A percentile compares a stretch with the other conserved stretches of the same genome.
phyloP scores from a whole-genome alignment of 2,329 filamentous ascomycete species.

The Colletotrichum tabaci region DNA sequence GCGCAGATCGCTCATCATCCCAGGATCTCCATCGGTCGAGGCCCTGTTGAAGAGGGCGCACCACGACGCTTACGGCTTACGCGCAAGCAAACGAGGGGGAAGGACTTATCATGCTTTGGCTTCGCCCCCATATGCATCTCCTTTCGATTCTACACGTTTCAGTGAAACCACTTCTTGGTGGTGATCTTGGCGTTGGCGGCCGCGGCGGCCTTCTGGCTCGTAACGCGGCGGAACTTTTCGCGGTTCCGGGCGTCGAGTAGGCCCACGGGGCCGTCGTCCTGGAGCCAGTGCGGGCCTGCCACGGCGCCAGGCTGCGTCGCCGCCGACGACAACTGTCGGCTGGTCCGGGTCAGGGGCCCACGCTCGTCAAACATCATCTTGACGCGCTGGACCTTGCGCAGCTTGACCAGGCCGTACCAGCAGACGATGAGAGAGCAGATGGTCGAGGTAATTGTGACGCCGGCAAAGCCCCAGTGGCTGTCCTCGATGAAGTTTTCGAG shows the following conservation, averaged over 20 bases:
- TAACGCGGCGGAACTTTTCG: slow-evolving; percentile 67
- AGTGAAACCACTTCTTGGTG: slow-evolving; percentile 45
- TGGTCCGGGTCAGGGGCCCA: slow-evolving; percentile 53
- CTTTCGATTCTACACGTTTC: neutral
- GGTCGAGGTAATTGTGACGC: slow-evolving; percentile 80
- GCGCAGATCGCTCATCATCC: neutral
- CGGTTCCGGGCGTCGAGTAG: slow-evolving; percentile 68
- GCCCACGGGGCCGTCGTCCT: slow-evolving; percentile 65
- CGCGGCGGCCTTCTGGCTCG: slow-evolving; percentile 46
- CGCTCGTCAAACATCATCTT: slow-evolving; percentile 78
- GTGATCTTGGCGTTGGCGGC: slow-evolving; percentile 65
- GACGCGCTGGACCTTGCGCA: slow-evolving; percentile 88
- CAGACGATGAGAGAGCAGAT: slow-evolving; percentile 83
- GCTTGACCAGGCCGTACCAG: slow-evolving; percentile 85
- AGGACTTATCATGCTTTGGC: neutral
- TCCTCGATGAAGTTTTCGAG: slow-evolving; percentile 99
- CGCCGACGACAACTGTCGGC: slow-evolving; percentile 2
- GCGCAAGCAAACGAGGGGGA: neutral
- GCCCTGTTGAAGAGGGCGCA: neutral
- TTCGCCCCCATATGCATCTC: neutral
- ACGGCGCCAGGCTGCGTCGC: slow-evolving; percentile 24
- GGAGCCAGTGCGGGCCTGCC: slow-evolving; percentile 58
- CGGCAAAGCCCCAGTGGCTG: slow-evolving; percentile 86
- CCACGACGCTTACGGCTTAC: neutral
- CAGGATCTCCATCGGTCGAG: neutral